These are phyloP conservation scores for Pythium biforme DNA, from an alignment of 352 stramenopile species.

Conservation along the genomic window DNA sequence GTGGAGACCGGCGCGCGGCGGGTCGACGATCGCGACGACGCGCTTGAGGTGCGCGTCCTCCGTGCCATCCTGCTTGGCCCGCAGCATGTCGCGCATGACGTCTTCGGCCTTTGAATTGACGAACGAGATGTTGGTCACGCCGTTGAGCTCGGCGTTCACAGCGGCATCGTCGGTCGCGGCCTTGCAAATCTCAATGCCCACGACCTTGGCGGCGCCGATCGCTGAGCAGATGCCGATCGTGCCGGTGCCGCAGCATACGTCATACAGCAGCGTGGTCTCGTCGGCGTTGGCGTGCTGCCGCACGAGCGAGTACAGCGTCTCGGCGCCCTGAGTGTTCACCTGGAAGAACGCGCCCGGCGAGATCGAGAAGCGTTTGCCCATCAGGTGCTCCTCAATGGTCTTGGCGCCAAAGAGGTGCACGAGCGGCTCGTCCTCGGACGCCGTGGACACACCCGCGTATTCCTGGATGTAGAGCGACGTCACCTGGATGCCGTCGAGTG, in stretches of 20 bases:
- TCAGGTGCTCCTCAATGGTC: conserved; percentile 81
- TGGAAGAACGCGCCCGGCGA: conserved; percentile 94
- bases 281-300: conserved; percentile 79
- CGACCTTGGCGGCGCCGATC: conserved; percentile 68
- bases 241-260: conserved; percentile 98
- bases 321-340: conserved; percentile 94
- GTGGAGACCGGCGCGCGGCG: conserved; percentile 94
- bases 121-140: conserved; percentile 87
- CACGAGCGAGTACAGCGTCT: conserved; percentile 96
- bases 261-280: conserved; percentile 90
- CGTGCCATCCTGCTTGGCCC: conserved; percentile 52
- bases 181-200: conserved; percentile 89
- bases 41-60: conserved; percentile 55
- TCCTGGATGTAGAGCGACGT: conserved; percentile 93
- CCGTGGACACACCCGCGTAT: conserved; percentile 88
- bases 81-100: conserved; percentile 84
- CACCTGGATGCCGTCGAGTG: conserved; percentile 38
- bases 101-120: conserved; percentile 91
- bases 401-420: conserved; percentile 63
- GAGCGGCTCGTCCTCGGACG: conserved; percentile 88
- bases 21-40: conserved; percentile 97
- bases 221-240: conserved; percentile 97
- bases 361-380: conserved; percentile 89
- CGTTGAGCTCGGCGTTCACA: conserved; percentile 84
- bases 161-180: conserved; percentile 89